phyloP scores from a whole-genome alignment of 345 rosid species.

The Excoecaria cochinchinensis region DNA sequence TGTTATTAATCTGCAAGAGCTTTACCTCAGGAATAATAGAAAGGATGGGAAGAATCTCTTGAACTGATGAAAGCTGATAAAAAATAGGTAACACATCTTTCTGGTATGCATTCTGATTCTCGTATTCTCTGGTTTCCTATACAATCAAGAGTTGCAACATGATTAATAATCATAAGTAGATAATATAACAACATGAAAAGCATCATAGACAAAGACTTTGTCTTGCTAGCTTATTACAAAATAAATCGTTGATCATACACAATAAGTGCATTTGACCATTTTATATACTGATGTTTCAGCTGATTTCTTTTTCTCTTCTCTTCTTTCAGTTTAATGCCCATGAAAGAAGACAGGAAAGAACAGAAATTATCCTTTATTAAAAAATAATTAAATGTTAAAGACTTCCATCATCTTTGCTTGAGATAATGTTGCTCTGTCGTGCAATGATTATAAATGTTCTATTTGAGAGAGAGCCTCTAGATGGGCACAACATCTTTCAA shows the following conservation, averaged over 20 bases:
- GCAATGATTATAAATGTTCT: background rate
- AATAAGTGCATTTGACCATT: background rate
- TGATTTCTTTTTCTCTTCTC: background rate
- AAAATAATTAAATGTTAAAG: background rate
- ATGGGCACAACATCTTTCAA: background rate
- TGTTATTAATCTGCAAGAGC: background rate
- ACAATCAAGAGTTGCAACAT: conserved; percentile 6
- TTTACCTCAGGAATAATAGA: conserved; percentile 74
- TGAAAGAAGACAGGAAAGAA: background rate
- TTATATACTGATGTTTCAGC: background rate
- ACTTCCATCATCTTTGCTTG: background rate
- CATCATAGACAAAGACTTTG: background rate
- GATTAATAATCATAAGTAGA: background rate
- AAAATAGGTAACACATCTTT: conserved; percentile 42
- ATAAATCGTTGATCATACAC: background rate
- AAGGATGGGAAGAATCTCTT: conserved; percentile 63
- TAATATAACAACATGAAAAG: background rate
- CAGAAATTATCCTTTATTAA: background rate
- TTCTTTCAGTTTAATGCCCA: background rate
- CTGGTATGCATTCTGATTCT: conserved; percentile 28
- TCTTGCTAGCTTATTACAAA: background rate
- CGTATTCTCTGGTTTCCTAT: conserved; percentile 47
- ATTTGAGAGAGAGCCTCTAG: background rate
- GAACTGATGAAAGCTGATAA: conserved; percentile 53
- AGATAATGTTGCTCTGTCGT: background rate